Evolutionary conservation across 2,329 filamentous ascomycete species (phyloP), one percentile per base, ranked within the genome.

Genomic region (Fusarium caatingaense): DNA sequence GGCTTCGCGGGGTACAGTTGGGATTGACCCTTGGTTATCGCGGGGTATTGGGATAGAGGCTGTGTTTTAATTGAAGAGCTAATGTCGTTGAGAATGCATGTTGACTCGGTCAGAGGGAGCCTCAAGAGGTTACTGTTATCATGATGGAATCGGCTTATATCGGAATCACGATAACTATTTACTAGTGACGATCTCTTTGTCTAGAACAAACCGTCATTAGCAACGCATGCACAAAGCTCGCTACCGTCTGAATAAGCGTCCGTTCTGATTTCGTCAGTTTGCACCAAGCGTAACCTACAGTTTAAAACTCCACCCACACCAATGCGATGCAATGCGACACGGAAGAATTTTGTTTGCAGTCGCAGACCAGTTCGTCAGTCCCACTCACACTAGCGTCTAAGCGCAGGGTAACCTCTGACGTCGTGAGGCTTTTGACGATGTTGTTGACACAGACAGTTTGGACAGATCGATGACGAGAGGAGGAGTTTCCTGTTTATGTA

Each of bases 381-480:
- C 34, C 34, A 37, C 34, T 37, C 34, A 37, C 34, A 37, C 34
- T n/a, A 37, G 34, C 11, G 34, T 37, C 34, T 37, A 37, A 37
- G 34, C 34, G 34, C 34, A 37, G 56, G 62, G 44, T 60, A 37
- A 21, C 25, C 61, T 71, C 67, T 71, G 68, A 71, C 68, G 68
- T 71, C n/a, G 44, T 71, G 68, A 71, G 68, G 68, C 47, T 64
- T 71, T 71, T 71, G 42, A 44, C 68, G 68, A 71, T 71, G 66
- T 40, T 28, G 27, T 28, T 28, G 27, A 28, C 27, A 28, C 27
- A 28, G 27, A 28, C 32, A 44, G 48, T 28, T 47, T 37, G 21
- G 42, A 34, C 21, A 50, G 28, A 59, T 68, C 56, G 54, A 71
- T 71, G 68, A 69, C 64, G 68, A 34, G 28, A 28, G 28, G 28